phyloP scores from a whole-genome alignment of 2,329 filamentous ascomycete species.

The Neofusicoccum cordaticola region DNA sequence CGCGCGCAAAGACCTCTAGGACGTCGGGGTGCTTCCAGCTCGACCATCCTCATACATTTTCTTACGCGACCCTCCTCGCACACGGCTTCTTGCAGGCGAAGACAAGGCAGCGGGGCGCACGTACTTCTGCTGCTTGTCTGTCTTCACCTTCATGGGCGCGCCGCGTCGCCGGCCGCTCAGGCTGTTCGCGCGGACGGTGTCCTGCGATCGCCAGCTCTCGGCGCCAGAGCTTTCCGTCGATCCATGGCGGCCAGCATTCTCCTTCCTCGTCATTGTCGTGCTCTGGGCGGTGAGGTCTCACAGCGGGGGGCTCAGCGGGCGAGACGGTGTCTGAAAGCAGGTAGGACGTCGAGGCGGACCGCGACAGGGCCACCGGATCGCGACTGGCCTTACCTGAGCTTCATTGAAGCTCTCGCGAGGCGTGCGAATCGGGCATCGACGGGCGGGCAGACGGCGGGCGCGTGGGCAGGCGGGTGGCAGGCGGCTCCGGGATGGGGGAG shows the following conservation, averaged over 20 bases:
- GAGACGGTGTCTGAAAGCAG: slow-evolving; percentile 18
- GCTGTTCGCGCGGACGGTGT: slow-evolving; percentile 55
- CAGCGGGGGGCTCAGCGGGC: slow-evolving; percentile 11
- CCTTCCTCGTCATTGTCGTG: slow-evolving; percentile 62
- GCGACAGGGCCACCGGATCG: slow-evolving; percentile 17
- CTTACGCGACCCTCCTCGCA: slow-evolving; percentile 8
- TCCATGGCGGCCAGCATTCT: slow-evolving; percentile 62
- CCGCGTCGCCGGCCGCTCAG: slow-evolving; percentile 30
- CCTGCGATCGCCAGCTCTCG: slow-evolving; percentile 64
- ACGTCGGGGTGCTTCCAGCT: slow-evolving; percentile 19
- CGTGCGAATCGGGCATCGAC: slow-evolving; percentile 15
- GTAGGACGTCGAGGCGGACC: slow-evolving; percentile 17
- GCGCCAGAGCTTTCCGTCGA: slow-evolving; percentile 64
- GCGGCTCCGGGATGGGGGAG: slow-evolving; percentile 9
- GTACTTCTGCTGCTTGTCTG: slow-evolving; percentile 53
- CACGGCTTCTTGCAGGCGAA: slow-evolving; percentile 2
- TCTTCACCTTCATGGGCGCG: slow-evolving; percentile 51
- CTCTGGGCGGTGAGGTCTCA: slow-evolving; percentile 15
- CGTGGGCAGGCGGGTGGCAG: background rate
- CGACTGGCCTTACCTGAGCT: slow-evolving; percentile 16
- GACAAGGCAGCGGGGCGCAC: slow-evolving; percentile 27
- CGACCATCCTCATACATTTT: slow-evolving; percentile 22
- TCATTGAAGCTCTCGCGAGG: slow-evolving; percentile 17
- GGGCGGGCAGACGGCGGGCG: slow-evolving; percentile 4
- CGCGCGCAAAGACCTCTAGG: slow-evolving; percentile 9